Base-by-base conservation (phyloP, 441 rosid species). In the Cnidoscolus chayamansa region DNA sequence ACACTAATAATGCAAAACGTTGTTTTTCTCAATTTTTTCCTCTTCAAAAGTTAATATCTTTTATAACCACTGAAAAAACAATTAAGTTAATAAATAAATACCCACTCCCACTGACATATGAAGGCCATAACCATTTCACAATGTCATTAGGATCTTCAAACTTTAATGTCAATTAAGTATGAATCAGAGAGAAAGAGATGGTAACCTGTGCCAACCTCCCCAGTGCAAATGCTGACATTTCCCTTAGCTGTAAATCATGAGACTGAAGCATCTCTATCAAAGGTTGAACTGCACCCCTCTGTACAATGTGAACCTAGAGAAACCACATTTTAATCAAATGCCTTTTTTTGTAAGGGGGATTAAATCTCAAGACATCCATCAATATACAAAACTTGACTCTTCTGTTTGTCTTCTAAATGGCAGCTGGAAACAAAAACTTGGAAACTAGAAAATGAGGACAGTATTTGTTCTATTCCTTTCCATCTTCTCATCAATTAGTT, bases 151-250 rank as follows among this genome's bases (percentile, higher is more conserved):
- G 37, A 63, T 12, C 32, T 54, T 56, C 55, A 62, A 53, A 65
- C 43, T 56, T 1, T 0, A 31, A 53, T 37, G 35, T 53, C 61
- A 25, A 64, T 30, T 50, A 56, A 68, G 37, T 3, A 35, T 31
- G 49, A 9, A 64, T 4, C 45, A 54, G 31, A 60, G 65, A 73
- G 61, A 17, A 17, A 50, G 60, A 75, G 55, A 58, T 65, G 76
- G 67, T 77, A 74, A 95, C 99, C 99, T 93, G 99, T 15, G 99
- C 98, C 91, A 95, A 82, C 81, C 99, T 88, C 86, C 99, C 99
- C 83, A 95, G 80, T 70, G 99, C 99, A 87, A 95, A 95, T 72
- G 99, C 97, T 7, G 99, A 91, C 99, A 95, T 95, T 86, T 95
- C 99, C 81, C 89, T 90, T 83, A 95, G 83, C 80, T 95, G 99